Percentiles rank a stretch among this genome's conserved stretches.
These are phyloP conservation scores for Oehlia diaphana DNA, from an alignment of 192 early-diverging fungal genomes.

Conservation along the genomic window DNA sequence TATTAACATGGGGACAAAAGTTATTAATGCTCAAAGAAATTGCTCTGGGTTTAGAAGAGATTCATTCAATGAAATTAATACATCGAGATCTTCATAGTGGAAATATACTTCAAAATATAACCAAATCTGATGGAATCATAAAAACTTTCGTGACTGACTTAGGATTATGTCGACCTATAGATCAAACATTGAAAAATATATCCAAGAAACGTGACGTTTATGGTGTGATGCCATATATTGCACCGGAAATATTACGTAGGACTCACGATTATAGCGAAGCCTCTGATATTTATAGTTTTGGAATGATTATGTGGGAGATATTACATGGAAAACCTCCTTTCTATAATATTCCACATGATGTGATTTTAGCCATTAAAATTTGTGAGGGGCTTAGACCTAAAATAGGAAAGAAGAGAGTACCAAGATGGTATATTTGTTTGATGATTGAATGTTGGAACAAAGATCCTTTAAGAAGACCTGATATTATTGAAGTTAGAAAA, in stretches of 20 bases:
- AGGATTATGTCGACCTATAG: slow-evolving; percentile 6
- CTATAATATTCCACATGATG: background rate
- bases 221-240: slow-evolving; percentile 7
- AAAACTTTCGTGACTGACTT: background rate
- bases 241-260: slow-evolving; percentile 18
- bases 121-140: background rate
- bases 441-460: background rate
- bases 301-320: slow-evolving; percentile 12
- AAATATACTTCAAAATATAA: background rate
- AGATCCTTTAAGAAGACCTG: background rate
- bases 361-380: background rate
- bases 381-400: background rate
- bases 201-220: background rate
- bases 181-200: background rate
- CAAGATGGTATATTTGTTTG: background rate
- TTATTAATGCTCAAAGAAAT: background rate
- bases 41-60: background rate
- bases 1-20: slow-evolving; percentile 1
- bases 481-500: background rate
- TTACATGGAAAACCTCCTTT: background rate
- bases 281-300: slow-evolving; percentile 20
- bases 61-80: slow-evolving; percentile 6
- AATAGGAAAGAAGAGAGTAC: background rate
- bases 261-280: background rate
- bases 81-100: slow-evolving; percentile 21